Percentiles rank a stretch among this genome's conserved stretches.
These are phyloP conservation scores for Sporobolomyces pararoseus DNA, from an alignment of 768 basidiomycete genomes.

Conservation along the genomic window DNA sequence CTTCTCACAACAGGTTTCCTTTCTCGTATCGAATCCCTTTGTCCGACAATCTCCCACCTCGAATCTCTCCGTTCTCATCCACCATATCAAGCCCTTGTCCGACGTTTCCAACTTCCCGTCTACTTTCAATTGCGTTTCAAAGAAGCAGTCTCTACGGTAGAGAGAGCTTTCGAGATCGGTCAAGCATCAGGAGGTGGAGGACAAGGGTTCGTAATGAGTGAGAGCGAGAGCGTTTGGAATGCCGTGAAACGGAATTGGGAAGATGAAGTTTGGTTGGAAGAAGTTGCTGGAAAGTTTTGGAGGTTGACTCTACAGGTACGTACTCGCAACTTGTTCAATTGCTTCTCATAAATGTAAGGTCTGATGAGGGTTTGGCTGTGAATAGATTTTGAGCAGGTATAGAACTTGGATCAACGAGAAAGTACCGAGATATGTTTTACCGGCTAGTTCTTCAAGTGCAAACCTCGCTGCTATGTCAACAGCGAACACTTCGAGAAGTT, in stretches of 20 bases:
- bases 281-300: constrained; percentile 84
- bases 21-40: constrained; percentile 71
- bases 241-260: constrained; percentile 82
- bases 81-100: constrained; percentile 67
- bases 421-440: constrained; percentile 49
- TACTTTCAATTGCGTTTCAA: constrained; percentile 98
- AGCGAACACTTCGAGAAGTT: not conserved
- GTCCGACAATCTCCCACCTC: constrained; percentile 69
- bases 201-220: constrained; percentile 41
- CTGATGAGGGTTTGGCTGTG: not conserved
- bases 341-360: not conserved
- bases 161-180: constrained; percentile 58
- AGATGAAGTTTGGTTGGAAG: constrained; percentile 75
- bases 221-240: constrained; percentile 58
- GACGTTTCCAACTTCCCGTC: constrained; percentile 90
- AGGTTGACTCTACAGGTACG: constrained; percentile 78
- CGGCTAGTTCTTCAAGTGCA: constrained; percentile 24
- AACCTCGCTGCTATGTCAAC: constrained; percentile 17
- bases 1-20: constrained; percentile 78
- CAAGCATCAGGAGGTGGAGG: constrained; percentile 16
- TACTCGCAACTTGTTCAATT: not conserved
- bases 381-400: constrained; percentile 76
- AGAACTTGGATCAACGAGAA: constrained; percentile 68
- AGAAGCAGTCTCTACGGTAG: constrained; percentile 74
- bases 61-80: constrained; percentile 69